Conservation (phyloP, 345 rosid species). For the Clausena lansium region DNA sequence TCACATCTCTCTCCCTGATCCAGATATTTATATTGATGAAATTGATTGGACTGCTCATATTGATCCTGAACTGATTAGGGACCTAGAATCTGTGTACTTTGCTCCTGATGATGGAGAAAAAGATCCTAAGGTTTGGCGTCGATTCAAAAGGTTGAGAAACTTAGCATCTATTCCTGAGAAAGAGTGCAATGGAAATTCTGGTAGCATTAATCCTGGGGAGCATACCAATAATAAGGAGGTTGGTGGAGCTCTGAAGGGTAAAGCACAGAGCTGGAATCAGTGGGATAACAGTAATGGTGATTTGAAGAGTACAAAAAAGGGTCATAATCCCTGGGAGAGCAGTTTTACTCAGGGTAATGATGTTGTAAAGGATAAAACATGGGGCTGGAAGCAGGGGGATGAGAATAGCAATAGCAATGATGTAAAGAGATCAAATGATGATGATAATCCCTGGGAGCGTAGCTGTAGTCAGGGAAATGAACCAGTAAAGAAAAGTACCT, state of each 20-base stretch:
- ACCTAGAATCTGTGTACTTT: conserved; percentile 55
- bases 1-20: conserved; percentile 61
- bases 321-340: conserved; percentile 48
- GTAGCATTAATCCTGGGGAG: conserved; percentile 43
- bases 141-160: conserved; percentile 20
- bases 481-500: neutral
- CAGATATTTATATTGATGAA: conserved; percentile 53
- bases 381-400: conserved; percentile 23
- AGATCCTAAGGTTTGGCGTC: conserved; percentile 19
- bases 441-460: conserved; percentile 17
- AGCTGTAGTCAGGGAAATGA: conserved; percentile 10
- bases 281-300: conserved; percentile 22
- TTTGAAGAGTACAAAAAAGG: conserved; percentile 10
- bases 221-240: conserved; percentile 15
- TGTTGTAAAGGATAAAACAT: conserved; percentile 25
- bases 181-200: conserved; percentile 21
- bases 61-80: conserved; percentile 63
- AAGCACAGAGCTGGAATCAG: conserved; percentile 29
- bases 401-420: neutral
- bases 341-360: conserved; percentile 28
- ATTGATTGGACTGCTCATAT: conserved; percentile 66
- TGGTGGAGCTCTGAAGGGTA: conserved; percentile 20
- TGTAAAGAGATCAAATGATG: conserved; percentile 17
- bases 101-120: conserved; percentile 40
- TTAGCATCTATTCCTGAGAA: conserved; percentile 22